Evolutionary conservation across 176 grass and related monocot genomes (phyloP), one percentile per base, ranked within the genome.

Genomic region (Lolium perenne): DNA sequence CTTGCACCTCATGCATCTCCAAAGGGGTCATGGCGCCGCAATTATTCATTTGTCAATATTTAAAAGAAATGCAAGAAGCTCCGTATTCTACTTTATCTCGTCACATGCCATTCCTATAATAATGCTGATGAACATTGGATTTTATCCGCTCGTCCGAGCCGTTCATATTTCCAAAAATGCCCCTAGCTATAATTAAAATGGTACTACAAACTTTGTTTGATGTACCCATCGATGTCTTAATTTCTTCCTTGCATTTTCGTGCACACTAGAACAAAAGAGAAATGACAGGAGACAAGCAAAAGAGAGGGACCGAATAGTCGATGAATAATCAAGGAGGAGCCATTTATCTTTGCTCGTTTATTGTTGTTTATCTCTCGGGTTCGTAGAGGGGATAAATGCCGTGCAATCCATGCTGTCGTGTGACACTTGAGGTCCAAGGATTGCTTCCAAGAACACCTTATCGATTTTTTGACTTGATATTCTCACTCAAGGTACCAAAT

Each of bases 241-340:
- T 40, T 40, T 40, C 38, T 40, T 2, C 38, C 38, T 78, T 63
- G 14, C 2, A 68, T 79, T 71, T 58, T 43, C 61, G 95, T 93
- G 87, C 55, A 81, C 82, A 48, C 95, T 53, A 7, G 93, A 95
- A 80, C 87, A 92, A 84, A 89, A 93, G 72, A 91, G 91, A 88
- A 88, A 90, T 8, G 73, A 84, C 7, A 95, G 41, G 77, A 92
- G 84, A 91, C 90, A 78, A 62, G 89, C 87, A 16, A 91, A 95
- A 86, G 91, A 80, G 80, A 90, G 86, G 46, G 26, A 70, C 11
- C 81, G 65, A 82, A 71, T 50, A 7, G 7, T 62, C 23, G 8
- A 26, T 54, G 43, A 51, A 38, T 38, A 7, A 16, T 23, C 16
- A 45, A 50, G 22, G 10, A 38, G 45, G 59, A 40, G 17, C 0